Evolutionary conservation across 345 rosid species (phyloP), one percentile per base, ranked within the genome.

Genomic region (Viola odorata): DNA sequence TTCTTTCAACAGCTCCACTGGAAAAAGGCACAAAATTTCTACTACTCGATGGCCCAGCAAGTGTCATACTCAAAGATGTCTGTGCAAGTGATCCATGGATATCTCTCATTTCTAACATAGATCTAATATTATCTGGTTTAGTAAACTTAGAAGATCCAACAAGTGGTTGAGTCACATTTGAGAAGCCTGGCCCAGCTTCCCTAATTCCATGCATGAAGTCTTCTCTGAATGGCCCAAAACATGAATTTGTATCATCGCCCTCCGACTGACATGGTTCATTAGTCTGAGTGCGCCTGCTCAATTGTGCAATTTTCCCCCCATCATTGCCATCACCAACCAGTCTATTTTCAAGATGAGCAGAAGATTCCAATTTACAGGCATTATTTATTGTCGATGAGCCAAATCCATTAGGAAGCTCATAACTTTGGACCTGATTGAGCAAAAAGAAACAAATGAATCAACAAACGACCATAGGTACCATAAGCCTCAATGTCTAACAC

Each of bases 1-100:
- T 78, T 63, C 77, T 84, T 50, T 84, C 87, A 40, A 54, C 65
- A 52, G 53, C 57, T 38, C 72, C 80, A 60, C 65, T 69, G 58
- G 88, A 56, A 65, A 74, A 69, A 12, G 83, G 71, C 45, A 50
- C 60, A 62, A 69, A 69, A 50, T 75, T 78, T 23, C 81, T 38
- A 66, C 69, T 70, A 39, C 73, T 80, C 8, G 83, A 72, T 55
- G 75, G 65, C 23, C 70, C 77, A 62, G 77, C 82, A 77, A 85
- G 67, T 58, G 74, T 66, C 79, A 91, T 87, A 49, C 61, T 74
- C 77, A 87, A 65, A 70, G 95, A 85, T 50, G 85, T 80, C 60
- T 86, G 85, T 37, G 78, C 53, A 60, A 73, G 88, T 42, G 86
- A 65, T 60, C 83, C 86, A 14, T 74, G 75, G 61, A 71, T 66